These are phyloP conservation scores for Rhizopogon roseolus DNA, from an alignment of 768 basidiomycete species.

Conservation along the genomic window DNA sequence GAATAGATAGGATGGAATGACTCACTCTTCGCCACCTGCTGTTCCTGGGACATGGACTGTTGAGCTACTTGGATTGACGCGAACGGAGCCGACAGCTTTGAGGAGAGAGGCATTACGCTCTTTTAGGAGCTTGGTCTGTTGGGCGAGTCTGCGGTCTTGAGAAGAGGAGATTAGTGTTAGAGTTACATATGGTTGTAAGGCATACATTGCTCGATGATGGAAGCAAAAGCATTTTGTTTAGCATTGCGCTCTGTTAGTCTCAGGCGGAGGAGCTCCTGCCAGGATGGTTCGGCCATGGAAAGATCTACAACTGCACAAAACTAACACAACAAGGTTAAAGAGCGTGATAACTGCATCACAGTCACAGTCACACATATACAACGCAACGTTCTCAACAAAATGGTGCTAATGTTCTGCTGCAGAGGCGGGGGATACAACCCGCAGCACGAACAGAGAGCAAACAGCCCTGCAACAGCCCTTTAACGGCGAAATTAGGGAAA, in stretches of 20 bases:
- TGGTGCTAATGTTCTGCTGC: conserved; percentile 17
- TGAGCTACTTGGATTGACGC: conserved; percentile 54
- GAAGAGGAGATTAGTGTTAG: conserved; percentile 9
- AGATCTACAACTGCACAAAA: neutral
- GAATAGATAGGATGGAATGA: neutral
- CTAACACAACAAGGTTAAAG: too few relatives aligned
- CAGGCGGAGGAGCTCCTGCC: conserved; percentile 78
- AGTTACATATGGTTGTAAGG: conserved; percentile 2
- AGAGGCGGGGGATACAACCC: neutral
- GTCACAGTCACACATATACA: neutral
- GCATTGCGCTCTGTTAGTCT: conserved; percentile 82
- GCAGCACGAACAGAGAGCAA: too few relatives aligned
- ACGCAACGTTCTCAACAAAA: conserved; percentile 14
- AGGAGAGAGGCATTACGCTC: conserved; percentile 88
- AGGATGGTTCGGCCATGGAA: conserved; percentile 73
- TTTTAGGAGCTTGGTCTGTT: conserved; percentile 87
- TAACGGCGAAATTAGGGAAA: too few relatives aligned
- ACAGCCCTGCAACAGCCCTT: too few relatives aligned
- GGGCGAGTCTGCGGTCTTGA: conserved; percentile 85
- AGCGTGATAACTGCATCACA: neutral
- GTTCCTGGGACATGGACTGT: conserved; percentile 57
- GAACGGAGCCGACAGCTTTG: conserved; percentile 74
- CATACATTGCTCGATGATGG: conserved; percentile 88
- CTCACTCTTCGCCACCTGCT: conserved; percentile 65
- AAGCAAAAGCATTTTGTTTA: conserved; percentile 73